These are phyloP conservation scores for Ogataea zsoltii DNA, from an alignment of 805 yeast genomes.

Conservation along the genomic window DNA sequence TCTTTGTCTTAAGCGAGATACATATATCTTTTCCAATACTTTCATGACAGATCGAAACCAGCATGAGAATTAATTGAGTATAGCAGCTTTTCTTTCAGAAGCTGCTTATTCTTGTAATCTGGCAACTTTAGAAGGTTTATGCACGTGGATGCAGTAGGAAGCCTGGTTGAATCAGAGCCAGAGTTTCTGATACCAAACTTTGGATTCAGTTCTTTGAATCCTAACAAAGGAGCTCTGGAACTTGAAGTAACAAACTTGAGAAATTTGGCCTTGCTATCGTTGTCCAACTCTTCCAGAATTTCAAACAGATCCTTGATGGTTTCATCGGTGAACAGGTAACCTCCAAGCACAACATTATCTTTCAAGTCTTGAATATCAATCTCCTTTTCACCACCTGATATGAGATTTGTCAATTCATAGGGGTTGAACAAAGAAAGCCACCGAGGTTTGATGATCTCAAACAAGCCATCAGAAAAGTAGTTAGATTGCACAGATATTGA, in stretches of 20 bases:
- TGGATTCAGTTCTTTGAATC: slow-evolving; percentile 75
- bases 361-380: slow-evolving; percentile 72
- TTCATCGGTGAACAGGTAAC: slow-evolving; percentile 52
- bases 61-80: slow-evolving; percentile 82
- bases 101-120: slow-evolving; percentile 63
- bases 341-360: slow-evolving; percentile 63
- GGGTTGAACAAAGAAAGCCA: slow-evolving; percentile 90
- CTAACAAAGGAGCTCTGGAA: slow-evolving; percentile 86
- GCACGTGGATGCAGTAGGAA: slow-evolving; percentile 95
- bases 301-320: slow-evolving; percentile 75
- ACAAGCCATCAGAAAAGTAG: slow-evolving; percentile 69
- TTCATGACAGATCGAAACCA: slow-evolving; percentile 76
- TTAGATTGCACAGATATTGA: slow-evolving; percentile 58
- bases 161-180: slow-evolving; percentile 52
- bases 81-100: slow-evolving; percentile 62
- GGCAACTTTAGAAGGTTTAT: slow-evolving; percentile 86
- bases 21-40: background rate
- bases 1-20: background rate
- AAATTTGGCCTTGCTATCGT: slow-evolving; percentile 62
- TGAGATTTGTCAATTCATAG: slow-evolving; percentile 76
- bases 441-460: slow-evolving; percentile 61
- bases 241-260: slow-evolving; percentile 91
- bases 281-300: slow-evolving; percentile 64
- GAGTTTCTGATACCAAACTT: slow-evolving; percentile 75
- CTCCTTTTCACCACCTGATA: slow-evolving; percentile 74